phyloP scores from a whole-genome alignment of 1,284 basidiomycete species.

The Pyrrhoderma noxium region DNA sequence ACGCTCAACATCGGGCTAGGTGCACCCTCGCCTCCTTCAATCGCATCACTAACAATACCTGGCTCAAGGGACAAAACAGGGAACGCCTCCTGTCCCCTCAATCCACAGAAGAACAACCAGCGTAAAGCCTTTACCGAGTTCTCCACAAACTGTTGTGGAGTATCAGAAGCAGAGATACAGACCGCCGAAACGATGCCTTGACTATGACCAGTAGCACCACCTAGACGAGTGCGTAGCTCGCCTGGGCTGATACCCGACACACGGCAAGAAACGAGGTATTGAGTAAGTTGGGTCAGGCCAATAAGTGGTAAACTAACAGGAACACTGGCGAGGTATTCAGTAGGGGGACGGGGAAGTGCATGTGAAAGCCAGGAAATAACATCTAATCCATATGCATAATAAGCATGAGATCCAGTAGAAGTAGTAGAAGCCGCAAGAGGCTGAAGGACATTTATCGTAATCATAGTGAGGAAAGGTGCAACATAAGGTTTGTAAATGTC shows the following conservation, averaged over 20 bases:
- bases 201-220: slow-evolving; percentile 92
- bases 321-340: slow-evolving; percentile 87
- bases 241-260: slow-evolving; percentile 72
- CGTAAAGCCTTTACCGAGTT: slow-evolving; percentile 82
- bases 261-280: slow-evolving; percentile 81
- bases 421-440: slow-evolving; percentile 56
- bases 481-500: slow-evolving; percentile 89
- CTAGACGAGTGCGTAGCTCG: slow-evolving; percentile 69
- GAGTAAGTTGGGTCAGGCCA: slow-evolving; percentile 90
- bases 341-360: slow-evolving; percentile 60
- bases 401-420: slow-evolving; percentile 42
- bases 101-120: slow-evolving; percentile 91
- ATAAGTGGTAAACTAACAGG: slow-evolving; percentile 96
- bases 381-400: slow-evolving; percentile 80
- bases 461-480: slow-evolving; percentile 55
- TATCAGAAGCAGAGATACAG: slow-evolving; percentile 74
- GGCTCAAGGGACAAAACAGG: slow-evolving; percentile 91
- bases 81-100: slow-evolving; percentile 92
- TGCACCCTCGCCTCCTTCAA: slow-evolving; percentile 89
- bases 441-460: slow-evolving; percentile 63
- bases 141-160: slow-evolving; percentile 63
- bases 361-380: slow-evolving; percentile 82
- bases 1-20: slow-evolving; percentile 94
- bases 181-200: slow-evolving; percentile 95
- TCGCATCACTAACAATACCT: slow-evolving; percentile 76